Conservation (phyloP, 768 basidiomycete species). For the Macrolepiota albuminosa region DNA sequence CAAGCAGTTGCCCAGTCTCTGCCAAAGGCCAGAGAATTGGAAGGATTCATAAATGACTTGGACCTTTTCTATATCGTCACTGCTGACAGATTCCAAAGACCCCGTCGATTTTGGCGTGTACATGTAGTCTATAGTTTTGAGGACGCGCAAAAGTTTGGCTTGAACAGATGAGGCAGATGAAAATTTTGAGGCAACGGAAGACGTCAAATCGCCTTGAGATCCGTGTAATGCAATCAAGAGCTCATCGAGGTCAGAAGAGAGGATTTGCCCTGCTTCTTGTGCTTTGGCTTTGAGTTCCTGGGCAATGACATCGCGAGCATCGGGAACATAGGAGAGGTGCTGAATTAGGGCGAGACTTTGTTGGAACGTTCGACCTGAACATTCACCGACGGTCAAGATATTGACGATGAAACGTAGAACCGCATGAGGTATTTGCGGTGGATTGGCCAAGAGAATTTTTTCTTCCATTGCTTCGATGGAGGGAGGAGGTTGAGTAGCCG, state of each 20-base stretch:
- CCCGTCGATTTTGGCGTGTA: constrained; percentile 58
- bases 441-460: constrained; percentile 54
- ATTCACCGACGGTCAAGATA: constrained; percentile 96
- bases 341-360: constrained; percentile 90
- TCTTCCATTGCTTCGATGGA: constrained; percentile 38
- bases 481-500: constrained; percentile 6
- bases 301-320: constrained; percentile 84
- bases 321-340: constrained; percentile 84
- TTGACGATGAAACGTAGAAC: constrained; percentile 93
- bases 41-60: constrained; percentile 89
- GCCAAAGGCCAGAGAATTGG: constrained; percentile 87
- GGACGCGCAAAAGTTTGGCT: constrained; percentile 90
- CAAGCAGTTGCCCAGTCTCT: constrained; percentile 84
- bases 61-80: constrained; percentile 73
- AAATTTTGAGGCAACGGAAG: constrained; percentile 80
- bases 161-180: constrained; percentile 92
- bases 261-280: constrained; percentile 77
- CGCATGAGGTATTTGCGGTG: constrained; percentile 80
- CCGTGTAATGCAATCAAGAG: constrained; percentile 60
- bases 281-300: constrained; percentile 83
- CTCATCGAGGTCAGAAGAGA: constrained; percentile 75
- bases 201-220: constrained; percentile 50
- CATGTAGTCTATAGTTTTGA: constrained; percentile 98
- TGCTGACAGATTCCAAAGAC: constrained; percentile 30
- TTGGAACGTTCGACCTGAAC: constrained; percentile 94